These are phyloP conservation scores for Suillus lakei DNA, from an alignment of 768 basidiomycete species.

Conservation along the genomic window DNA sequence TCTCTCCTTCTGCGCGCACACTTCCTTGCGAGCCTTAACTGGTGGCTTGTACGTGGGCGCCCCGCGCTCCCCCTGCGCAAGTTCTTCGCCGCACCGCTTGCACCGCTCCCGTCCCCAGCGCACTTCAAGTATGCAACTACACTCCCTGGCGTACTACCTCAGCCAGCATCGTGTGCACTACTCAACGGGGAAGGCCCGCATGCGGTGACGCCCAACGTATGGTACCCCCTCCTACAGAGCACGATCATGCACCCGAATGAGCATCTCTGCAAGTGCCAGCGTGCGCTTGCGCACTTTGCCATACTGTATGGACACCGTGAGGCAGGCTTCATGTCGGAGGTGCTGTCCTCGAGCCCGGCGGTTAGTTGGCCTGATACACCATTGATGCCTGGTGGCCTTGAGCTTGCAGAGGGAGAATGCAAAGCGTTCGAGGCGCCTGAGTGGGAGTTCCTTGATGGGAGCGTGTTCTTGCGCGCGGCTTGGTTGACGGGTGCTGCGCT, in stretches of 20 bases:
- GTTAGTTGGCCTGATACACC: not conserved
- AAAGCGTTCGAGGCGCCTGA: slow-evolving; percentile 45
- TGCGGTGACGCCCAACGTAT: slow-evolving; percentile 54
- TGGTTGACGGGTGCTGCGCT: slow-evolving; percentile 51
- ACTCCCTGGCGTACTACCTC: slow-evolving; percentile 24
- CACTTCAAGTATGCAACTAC: slow-evolving; percentile 29
- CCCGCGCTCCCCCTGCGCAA: slow-evolving; percentile 50
- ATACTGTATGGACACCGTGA: slow-evolving; percentile 47
- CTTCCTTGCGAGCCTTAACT: slow-evolving; percentile 53
- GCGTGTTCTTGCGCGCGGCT: slow-evolving; percentile 63
- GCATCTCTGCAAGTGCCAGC: slow-evolving; percentile 53
- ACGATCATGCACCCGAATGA: slow-evolving; percentile 64
- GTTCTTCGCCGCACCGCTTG: slow-evolving; percentile 47
- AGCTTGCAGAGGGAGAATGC: slow-evolving; percentile 9
- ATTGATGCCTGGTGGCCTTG: slow-evolving; percentile 6
- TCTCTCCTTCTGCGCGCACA: slow-evolving; percentile 61
- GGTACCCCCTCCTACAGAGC: slow-evolving; percentile 59
- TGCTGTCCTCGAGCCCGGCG: slow-evolving; percentile 7
- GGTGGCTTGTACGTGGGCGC: slow-evolving; percentile 64
- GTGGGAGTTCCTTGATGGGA: slow-evolving; percentile 60
- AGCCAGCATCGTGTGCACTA: slow-evolving; percentile 29
- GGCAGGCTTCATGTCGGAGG: slow-evolving; percentile 37
- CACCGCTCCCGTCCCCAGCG: slow-evolving; percentile 21
- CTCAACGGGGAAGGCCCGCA: slow-evolving; percentile 39
- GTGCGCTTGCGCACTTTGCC: slow-evolving; percentile 53